Conservation (phyloP, 345 rosid species). For the Gossypium ekmanianum region DNA sequence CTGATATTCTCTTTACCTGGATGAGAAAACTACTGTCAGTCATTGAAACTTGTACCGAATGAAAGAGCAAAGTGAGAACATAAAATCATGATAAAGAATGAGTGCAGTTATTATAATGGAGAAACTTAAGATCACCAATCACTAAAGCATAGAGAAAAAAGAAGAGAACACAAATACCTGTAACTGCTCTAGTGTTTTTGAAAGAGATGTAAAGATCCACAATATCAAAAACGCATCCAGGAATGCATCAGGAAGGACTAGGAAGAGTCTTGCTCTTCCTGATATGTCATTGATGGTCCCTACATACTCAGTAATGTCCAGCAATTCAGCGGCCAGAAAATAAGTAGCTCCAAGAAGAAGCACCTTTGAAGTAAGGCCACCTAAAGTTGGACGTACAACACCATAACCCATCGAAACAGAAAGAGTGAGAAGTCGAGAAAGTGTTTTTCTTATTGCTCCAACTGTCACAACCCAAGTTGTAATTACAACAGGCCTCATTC, state of each 20-base stretch:
- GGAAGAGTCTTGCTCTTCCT: constrained; percentile 82
- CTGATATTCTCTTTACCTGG: constrained; percentile 71
- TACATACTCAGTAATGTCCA: constrained; percentile 81
- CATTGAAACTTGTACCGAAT: neutral
- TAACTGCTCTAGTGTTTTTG: constrained; percentile 73
- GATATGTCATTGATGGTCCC: constrained; percentile 85
- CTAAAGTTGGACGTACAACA: constrained; percentile 93
- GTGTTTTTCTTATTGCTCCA: constrained; percentile 75
- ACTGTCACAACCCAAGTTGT: constrained; percentile 89
- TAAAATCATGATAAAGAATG: neutral
- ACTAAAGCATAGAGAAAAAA: neutral
- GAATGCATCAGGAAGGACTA: constrained; percentile 90
- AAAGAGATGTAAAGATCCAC: constrained; percentile 93
- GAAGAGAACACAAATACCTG: constrained; percentile 47
- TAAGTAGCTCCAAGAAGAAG: constrained; percentile 82
- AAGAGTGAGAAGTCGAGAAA: constrained; percentile 74
- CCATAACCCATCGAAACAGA: constrained; percentile 96
- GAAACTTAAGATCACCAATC: neutral
- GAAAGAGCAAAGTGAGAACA: neutral
- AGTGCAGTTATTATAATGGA: neutral
- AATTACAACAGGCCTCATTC: constrained; percentile 71
- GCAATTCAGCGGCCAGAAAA: constrained; percentile 85
- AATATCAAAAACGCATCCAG: constrained; percentile 89
- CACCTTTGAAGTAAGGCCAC: constrained; percentile 95
- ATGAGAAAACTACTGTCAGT: constrained; percentile 7